These are phyloP conservation scores for Sporothrix pallida DNA, from an alignment of 2,329 filamentous ascomycete species.

Conservation along the genomic window DNA sequence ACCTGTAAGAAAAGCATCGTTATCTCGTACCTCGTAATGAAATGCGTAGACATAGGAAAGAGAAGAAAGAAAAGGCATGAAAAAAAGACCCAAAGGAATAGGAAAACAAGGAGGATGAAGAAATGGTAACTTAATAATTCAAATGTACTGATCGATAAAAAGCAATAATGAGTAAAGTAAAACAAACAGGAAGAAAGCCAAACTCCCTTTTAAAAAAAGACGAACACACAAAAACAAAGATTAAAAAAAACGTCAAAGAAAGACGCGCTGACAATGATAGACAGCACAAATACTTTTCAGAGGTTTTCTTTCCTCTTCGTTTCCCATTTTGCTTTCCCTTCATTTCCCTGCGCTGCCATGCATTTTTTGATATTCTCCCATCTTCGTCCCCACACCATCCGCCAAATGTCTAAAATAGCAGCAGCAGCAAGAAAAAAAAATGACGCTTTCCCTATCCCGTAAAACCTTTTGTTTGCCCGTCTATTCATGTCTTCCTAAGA, in stretches of 20 bases:
- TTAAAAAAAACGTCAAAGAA: neutral
- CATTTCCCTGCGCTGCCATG: conserved; percentile 15
- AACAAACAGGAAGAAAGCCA: conserved; percentile 26
- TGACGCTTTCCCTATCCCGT: neutral
- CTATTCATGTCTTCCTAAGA: neutral
- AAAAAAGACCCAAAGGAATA: neutral
- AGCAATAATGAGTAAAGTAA: neutral
- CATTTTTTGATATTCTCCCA: conserved; percentile 9
- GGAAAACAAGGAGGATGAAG: neutral
- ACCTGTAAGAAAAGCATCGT: conserved; percentile 1
- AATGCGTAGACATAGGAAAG: neutral
- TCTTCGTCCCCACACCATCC: neutral
- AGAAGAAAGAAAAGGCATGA: neutral
- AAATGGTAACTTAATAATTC: neutral
- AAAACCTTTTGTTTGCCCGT: neutral
- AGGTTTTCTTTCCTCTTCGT: conserved; percentile 10
- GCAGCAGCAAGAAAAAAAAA: conserved; percentile 7
- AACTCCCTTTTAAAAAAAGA: conserved; percentile 29
- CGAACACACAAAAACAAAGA: conserved; percentile 16
- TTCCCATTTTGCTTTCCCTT: conserved; percentile 20
- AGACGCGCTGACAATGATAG: neutral
- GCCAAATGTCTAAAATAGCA: neutral
- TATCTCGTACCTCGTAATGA: neutral
- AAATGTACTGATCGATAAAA: conserved; percentile 13
- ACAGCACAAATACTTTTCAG: conserved; percentile 17